Evolutionary conservation across 108 stramenopile species (phyloP).

Genomic region (Cyclotella atomus): DNA sequence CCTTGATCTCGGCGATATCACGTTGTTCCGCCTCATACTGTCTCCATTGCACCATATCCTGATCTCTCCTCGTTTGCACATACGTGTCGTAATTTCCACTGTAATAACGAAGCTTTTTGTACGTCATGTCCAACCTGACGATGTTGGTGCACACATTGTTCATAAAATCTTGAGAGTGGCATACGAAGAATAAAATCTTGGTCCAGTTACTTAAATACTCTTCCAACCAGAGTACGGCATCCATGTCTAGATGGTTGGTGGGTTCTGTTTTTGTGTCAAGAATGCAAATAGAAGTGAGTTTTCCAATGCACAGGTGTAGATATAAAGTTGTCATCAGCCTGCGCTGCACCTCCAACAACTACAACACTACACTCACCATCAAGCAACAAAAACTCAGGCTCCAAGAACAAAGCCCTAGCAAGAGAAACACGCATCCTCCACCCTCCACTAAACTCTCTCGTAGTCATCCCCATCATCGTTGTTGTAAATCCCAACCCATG

Average conservation of each 20-base stretch:
- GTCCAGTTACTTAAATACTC: slow-evolving; percentile 93
- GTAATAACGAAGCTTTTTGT: slow-evolving; percentile 94
- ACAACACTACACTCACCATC: slow-evolving; percentile 6
- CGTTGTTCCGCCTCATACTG: slow-evolving; percentile 97
- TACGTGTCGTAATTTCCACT: slow-evolving; percentile 95
- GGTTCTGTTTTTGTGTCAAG: slow-evolving; percentile 48
- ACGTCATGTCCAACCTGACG: slow-evolving; percentile 89
- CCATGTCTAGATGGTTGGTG: slow-evolving; percentile 93
- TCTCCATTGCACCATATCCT: slow-evolving; percentile 95
- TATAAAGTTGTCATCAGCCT: too few species aligned
- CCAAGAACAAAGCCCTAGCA: slow-evolving; percentile 95
- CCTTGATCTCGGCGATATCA: slow-evolving; percentile 95
- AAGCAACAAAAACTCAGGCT: slow-evolving; percentile 93
- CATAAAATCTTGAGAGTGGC: slow-evolving; percentile 98
- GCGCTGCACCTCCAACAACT: too few species aligned
- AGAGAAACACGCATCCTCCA: slow-evolving; percentile 99
- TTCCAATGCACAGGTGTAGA: not conserved
- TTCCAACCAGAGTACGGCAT: slow-evolving; percentile 99
- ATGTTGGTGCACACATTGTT: slow-evolving; percentile 98
- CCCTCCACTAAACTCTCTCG: slow-evolving; percentile 96
- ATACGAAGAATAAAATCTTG: slow-evolving; percentile 94
- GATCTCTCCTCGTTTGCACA: slow-evolving; percentile 88
- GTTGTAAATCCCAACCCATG: slow-evolving; percentile 96
- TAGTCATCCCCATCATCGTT: slow-evolving; percentile 92
- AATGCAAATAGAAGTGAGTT: not conserved